Evolutionary conservation across 805 yeast genomes (phyloP).

Genomic region (Alloascoidea hylecoeti): DNA sequence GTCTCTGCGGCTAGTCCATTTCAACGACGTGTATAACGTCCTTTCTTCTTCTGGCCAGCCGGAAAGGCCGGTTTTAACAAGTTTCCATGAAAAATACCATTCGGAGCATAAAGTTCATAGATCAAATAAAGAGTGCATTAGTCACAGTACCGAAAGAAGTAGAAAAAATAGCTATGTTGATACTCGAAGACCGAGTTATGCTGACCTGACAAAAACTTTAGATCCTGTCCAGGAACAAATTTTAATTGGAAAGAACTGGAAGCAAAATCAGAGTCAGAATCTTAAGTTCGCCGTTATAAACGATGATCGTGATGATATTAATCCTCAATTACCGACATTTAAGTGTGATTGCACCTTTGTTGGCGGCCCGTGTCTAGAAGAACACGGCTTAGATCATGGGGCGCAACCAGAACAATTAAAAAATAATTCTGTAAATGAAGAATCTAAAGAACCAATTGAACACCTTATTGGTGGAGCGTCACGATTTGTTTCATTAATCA

Average conservation of each 20-base stretch:
- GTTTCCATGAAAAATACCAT: conserved; percentile 1
- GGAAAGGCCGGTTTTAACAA: conserved; percentile 5
- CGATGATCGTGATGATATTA: no score
- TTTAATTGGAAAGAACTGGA: no score
- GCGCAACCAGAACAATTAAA: neutral
- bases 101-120: neutral
- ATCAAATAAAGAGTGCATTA: neutral
- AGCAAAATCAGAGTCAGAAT: neutral
- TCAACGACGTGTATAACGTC: conserved; percentile 12
- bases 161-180: conserved; percentile 1
- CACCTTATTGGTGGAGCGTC: conserved; percentile 10
- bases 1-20: conserved; percentile 7
- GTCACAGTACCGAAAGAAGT: neutral
- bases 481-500: conserved; percentile 10
- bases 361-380: neutral
- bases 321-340: no score
- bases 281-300: neutral
- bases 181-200: no score
- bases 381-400: neutral
- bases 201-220: no score
- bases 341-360: neutral
- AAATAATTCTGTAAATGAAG: neutral
- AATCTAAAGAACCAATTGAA: neutral
- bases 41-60: conserved; percentile 6
- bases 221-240: no score